Evolutionary conservation across 2,329 filamentous ascomycete species (phyloP).

Genomic region (Talaromyces sp.): DNA sequence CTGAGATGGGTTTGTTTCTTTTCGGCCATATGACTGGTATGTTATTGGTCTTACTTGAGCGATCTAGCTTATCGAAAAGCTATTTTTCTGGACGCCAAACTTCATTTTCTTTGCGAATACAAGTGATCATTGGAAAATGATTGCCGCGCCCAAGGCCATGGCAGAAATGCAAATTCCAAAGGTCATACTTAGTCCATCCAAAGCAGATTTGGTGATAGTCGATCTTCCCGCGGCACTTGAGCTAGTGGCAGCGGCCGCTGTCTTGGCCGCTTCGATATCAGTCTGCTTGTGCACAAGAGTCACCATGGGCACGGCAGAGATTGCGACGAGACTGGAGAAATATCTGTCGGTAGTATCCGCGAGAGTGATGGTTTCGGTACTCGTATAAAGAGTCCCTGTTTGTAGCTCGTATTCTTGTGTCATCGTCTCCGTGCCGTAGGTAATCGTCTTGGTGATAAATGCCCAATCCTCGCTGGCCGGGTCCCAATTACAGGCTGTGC

Average conservation of each 20-base stretch:
- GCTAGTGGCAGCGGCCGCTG: neutral
- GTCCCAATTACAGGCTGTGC: neutral
- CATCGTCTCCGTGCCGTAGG: neutral
- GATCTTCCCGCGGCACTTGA: neutral
- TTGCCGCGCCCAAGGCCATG: neutral
- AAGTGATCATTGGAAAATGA: conserved; percentile 2
- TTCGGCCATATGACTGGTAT: too few species aligned
- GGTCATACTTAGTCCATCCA: neutral
- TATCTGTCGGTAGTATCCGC: too few species aligned
- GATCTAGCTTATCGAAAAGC: too few species aligned
- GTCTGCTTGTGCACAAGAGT: conserved; percentile 9
- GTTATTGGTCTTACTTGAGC: too few species aligned
- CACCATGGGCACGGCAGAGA: neutral
- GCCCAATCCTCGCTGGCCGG: neutral
- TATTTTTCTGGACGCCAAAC: too few species aligned
- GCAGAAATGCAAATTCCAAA: neutral
- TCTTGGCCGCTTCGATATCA: neutral
- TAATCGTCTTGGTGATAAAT: neutral
- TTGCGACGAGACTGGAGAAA: neutral
- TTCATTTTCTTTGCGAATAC: too few species aligned
- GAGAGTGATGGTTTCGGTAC: neutral
- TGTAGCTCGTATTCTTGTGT: neutral
- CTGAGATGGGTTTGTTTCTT: too few species aligned
- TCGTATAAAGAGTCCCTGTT: neutral
- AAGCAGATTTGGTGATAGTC: neutral